Conservation (phyloP, 164 flowering plant genomes). For the Kalanchoe fedtschenkoi region DNA sequence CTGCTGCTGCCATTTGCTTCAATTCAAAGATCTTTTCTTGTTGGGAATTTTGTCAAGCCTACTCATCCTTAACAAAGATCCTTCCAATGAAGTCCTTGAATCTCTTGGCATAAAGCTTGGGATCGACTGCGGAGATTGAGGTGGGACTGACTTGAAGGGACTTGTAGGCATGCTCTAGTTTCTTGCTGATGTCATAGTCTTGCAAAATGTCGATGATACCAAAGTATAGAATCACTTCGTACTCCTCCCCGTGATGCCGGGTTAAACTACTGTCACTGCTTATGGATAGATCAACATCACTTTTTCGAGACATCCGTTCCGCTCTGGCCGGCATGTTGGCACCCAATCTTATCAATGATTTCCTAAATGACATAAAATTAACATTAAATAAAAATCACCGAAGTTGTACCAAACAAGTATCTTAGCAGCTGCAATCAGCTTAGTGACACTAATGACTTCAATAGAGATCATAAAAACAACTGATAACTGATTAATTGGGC, state of each 20-base stretch:
- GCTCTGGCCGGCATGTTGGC: conserved; percentile 86
- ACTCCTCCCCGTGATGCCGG: conserved; percentile 38
- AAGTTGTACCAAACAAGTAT: neutral
- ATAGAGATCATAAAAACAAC: neutral
- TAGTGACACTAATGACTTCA: neutral
- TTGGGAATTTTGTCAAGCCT: neutral
- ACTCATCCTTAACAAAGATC: conserved; percentile 51
- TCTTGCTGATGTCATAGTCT: conserved; percentile 85
- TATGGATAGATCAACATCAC: conserved; percentile 48
- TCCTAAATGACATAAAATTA: conserved; percentile 29
- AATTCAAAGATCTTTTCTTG: too few species aligned
- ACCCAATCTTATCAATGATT: conserved; percentile 59
- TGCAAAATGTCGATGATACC: conserved; percentile 86
- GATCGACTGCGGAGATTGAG: conserved; percentile 89
- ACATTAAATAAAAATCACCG: neutral
- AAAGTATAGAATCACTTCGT: conserved; percentile 69
- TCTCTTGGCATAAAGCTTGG: conserved; percentile 79
- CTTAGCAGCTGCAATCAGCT: neutral
- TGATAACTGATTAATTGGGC: neutral
- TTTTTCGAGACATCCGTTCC: conserved; percentile 51
- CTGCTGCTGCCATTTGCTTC: neutral
- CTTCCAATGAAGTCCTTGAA: conserved; percentile 64
- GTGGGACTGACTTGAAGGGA: conserved; percentile 75
- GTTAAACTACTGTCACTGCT: conserved; percentile 30
- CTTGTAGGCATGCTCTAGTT: conserved; percentile 84